Base-by-base conservation (phyloP, 192 early-diverging fungal species). In the Irineochytrium annulatum region DNA sequence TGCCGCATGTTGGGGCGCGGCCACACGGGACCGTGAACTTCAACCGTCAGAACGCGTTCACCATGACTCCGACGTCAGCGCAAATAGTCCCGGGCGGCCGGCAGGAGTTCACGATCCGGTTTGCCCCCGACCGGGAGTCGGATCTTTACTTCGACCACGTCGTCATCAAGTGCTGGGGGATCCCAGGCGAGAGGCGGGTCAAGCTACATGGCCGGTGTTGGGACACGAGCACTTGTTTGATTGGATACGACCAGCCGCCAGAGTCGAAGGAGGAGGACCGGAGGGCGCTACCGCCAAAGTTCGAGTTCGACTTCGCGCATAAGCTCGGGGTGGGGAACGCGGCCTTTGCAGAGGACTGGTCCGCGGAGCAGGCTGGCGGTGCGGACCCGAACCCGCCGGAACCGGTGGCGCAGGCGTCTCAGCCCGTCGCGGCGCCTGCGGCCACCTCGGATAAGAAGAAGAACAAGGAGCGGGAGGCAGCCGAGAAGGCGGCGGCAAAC, bases 231-330 rank as follows among this genome's bases (percentile, higher is more conserved):
- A 70, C 69, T 2, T 60, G 59, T 17, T 46, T 80, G 1, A 13
- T 62, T 17, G 74, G 74, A 8, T 76, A 76, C 51, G 78, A 76
- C 34, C 37, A 54, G 2, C 72, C 59, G n/a, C 63, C 72, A n/a
- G 14, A 14, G 11, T n/a, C 3, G 6, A 28, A 52, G 22, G 43
- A 45, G 32, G 59, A 58, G 22, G 27, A 43, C 19, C 11, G 16
- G 3, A 31, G 24, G 30, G 34, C 26, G 17, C 39, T 22, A 4
- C 26, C 48, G 22, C 65, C 60, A 8, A 59, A 48, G 27, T 4
- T 51, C 3, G 72, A 74, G 43, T 41, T 57, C 8, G 66, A 69
- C 51, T 41, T 53, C 20, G 66, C 59, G 3, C 43, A 56, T 14
- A 37, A 48, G 24, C n/a, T 60, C 6, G 29, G 16, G n/a, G n/a